Evolutionary conservation across 2,329 filamentous ascomycete species (phyloP), one percentile per base, ranked within the genome.

Genomic region (Alternaria rosae): DNA sequence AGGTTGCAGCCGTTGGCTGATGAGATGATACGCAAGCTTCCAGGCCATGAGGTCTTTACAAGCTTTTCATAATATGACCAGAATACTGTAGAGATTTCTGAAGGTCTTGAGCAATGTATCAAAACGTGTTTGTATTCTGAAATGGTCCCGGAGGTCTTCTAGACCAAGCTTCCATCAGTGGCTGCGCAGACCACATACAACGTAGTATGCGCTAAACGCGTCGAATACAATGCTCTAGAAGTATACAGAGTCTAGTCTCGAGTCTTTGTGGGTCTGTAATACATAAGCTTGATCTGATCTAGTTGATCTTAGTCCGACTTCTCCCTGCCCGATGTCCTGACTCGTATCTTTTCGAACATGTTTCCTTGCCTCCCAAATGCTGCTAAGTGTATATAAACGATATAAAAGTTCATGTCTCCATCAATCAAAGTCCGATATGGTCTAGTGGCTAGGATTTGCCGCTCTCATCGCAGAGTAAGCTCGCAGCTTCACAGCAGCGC

Each of bases 401-500:
- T n/a, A n/a, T n/a, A n/a, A n/a, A n/a, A n/a, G n/a, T n/a, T n/a
- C n/a, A n/a, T 17, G 35, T 11, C 13, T 55, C 10, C 58, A 61
- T 63, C 57, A 63, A 62, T 51, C 41, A 59, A 30, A 9, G 30
- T 61, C 67, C 65, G 56, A 67, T 65, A 65, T 63, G 65, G 64
- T 66, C 65, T 71, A 73, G 73, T 71, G 73, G 73, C 73, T 76
- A 76, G 73, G 73, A 76, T 76, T 74, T 74, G 71, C 67, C 73
- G 73, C 73, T 76, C 73, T 76, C 72, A 76, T 65, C 17, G 50
- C 57, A 69, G 68, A 69, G 66, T 66, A 35, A 65, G 45, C 44
- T 62, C 64, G 60, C 70, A 69, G 12, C 42, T 42, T 62, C 64
- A 62, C 70, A 70, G 12, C 42, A 45, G 28, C 15, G 35, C 35